phyloP scores from a whole-genome alignment of 1,284 basidiomycete genomes.

The Cryptococcus jaspeensis region DNA sequence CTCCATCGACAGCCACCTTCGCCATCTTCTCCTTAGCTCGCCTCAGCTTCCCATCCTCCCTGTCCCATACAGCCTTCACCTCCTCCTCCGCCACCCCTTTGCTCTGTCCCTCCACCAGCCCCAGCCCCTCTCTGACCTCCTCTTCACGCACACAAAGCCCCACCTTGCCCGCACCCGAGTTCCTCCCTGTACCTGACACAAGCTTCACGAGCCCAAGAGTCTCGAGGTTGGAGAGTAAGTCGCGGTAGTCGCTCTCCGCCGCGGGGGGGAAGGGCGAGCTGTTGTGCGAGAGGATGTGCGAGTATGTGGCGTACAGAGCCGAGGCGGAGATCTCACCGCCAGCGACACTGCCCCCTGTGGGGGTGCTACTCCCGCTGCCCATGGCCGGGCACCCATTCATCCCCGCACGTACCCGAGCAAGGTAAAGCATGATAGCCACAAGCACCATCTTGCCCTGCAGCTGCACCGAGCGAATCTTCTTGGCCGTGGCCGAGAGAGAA shows the following conservation, averaged over 20 bases:
- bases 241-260: constrained; percentile 48
- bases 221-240: constrained; percentile 49
- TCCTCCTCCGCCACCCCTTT: constrained; percentile 39
- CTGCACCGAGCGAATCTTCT: constrained; percentile 47
- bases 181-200: constrained; percentile 10
- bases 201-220: constrained; percentile 44
- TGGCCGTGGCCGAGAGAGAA: constrained; percentile 21
- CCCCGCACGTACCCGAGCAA: constrained; percentile 30
- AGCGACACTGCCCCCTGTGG: constrained; percentile 15
- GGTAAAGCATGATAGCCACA: constrained; percentile 41
- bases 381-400: constrained; percentile 35
- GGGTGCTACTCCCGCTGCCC: constrained; percentile 14
- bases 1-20: constrained; percentile 2
- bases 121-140: constrained; percentile 37
- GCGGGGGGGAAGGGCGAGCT: constrained; percentile 44
- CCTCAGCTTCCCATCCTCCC: constrained; percentile 30
- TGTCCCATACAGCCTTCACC: constrained; percentile 32
- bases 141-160: constrained; percentile 42
- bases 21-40: constrained; percentile 18
- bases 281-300: constrained; percentile 37
- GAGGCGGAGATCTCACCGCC: constrained; percentile 21
- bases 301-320: constrained; percentile 46
- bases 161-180: constrained; percentile 22
- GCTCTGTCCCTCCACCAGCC: constrained; percentile 12
- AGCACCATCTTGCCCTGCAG: constrained; percentile 51